Base-by-base conservation (phyloP, 352 stramenopile genomes). In the Phytophthora colocasiae region DNA sequence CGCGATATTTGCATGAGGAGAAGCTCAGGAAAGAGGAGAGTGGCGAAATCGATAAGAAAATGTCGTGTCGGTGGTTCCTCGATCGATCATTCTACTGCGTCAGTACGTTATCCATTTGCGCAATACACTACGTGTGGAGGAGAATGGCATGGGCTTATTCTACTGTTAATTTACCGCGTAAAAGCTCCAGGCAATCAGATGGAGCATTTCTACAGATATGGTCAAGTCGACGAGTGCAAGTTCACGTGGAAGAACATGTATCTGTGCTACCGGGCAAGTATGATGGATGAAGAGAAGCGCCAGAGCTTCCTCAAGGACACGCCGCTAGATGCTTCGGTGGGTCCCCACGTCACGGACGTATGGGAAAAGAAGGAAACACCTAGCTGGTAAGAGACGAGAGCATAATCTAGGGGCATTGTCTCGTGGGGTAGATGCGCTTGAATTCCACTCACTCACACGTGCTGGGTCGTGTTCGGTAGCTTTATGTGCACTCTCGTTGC, bases 51-150 rank as follows among this genome's bases (percentile, higher is more conserved):
- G 64, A 69, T 58, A 90, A 87, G 72, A 75, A 81, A 32, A 77
- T 90, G 52, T 81, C 78, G 11, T 95, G 87, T 65, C 61, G 72
- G n/a, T 92, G 83, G 81, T 92, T 93, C 60, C 58, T 95, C 1
- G 85, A 95, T 55, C 81, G 81, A 32, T 83, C 87, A 9, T 95
- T 95, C 75, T 85, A 80, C 46, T 95, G 87, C 65, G 83, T 91
- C 72, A 93, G 87, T 95, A 90, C 73, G 87, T 92, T 31, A 14
- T 4, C 22, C 24, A 9, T 45, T 50, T 34, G 22, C 29, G 8
- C 22, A 52, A 0, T 27, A 12, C 3, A 24, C 9, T 38, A 49
- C 45, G 58, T 68, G 63, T 67, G 63, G 63, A 57, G 57, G 63
- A 67, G 63, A 71, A 58, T 54, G 47, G 7, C 29, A 19, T 43